Evolutionary conservation across 1,284 basidiomycete genomes (phyloP), one percentile per base, ranked within the genome.

Genomic region (Coniferiporia weirii): DNA sequence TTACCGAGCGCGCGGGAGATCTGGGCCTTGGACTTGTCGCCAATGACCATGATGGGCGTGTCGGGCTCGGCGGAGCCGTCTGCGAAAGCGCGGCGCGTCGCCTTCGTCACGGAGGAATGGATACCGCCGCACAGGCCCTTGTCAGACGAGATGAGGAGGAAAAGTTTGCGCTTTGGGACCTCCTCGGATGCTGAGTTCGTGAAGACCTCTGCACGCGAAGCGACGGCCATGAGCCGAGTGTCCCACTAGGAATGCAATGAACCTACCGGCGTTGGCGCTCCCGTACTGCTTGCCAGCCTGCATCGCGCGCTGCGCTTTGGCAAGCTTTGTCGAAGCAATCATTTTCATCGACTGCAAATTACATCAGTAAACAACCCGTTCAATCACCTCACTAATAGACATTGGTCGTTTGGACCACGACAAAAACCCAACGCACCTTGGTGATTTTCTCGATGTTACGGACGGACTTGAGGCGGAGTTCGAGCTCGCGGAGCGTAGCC

Each of bases 51-150:
- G 72, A 97, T 71, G 52, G 84, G 81, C 9, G 86, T 85, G 61
- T 86, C 82, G 27, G 80, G 69, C 52, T 84, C 76, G 49, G 79
- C 77, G 57, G 75, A 73, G 53, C 74, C 72, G 66, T 81, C 79
- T 40, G 74, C 72, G 53, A 89, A 69, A 52, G 83, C 87, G 62
- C 82, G 82, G 67, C 91, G 91, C 62, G 93, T 91, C 55, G 84
- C 82, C 79, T 98, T 98, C 67, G 91, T 84, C 70, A 99, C 91
- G 62, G 93, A 95, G 46, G 96, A 98, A 82, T 99, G 96, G 72
- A 99, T 98, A 85, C 97, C 97, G 78, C 97, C 97, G 75, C 96
- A 99, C 61, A 99, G 92, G 78, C 97, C 96, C 80, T 97, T 96
- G 86, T 99, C 96, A 61, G 95, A 98, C 52, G 96, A 97, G 69